phyloP scores from a whole-genome alignment of 345 rosid species.

The Pistacia integerrima region DNA sequence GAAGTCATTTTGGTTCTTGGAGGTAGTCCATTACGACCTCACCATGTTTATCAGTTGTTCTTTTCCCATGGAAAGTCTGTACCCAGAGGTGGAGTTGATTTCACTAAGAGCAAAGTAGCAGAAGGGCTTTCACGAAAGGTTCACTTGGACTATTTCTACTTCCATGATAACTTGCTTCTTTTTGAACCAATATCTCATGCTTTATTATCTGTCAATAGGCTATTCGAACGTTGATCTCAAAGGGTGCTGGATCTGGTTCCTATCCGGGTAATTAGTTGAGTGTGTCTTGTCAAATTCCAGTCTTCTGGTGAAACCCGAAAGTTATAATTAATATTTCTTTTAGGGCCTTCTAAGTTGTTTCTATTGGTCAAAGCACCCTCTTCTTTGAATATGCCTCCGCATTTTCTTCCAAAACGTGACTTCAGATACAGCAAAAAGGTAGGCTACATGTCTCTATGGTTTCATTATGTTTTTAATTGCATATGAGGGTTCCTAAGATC shows the following conservation, averaged over 20 bases:
- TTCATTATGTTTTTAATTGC: not conserved
- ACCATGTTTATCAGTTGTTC: constrained; percentile 55
- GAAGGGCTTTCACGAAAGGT: constrained; percentile 89
- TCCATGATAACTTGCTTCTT: not conserved
- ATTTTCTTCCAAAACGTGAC: constrained; percentile 95
- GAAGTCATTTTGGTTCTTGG: constrained; percentile 68
- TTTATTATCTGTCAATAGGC: constrained; percentile 44
- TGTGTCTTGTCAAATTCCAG: constrained; percentile 2
- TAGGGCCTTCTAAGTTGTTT: constrained; percentile 82
- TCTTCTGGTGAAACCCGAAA: constrained; percentile 14
- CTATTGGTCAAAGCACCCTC: constrained; percentile 78
- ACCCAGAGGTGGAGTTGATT: constrained; percentile 40
- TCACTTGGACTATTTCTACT: constrained; percentile 10
- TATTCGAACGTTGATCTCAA: constrained; percentile 71
- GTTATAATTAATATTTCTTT: constrained; percentile 3
- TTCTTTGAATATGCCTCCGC: constrained; percentile 64
- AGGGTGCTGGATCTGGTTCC: constrained; percentile 75
- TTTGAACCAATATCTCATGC: not conserved
- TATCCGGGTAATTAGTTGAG: constrained; percentile 65
- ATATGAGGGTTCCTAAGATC: not conserved
- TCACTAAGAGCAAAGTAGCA: constrained; percentile 56
- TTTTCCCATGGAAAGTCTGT: constrained; percentile 42
- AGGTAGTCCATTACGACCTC: constrained; percentile 79
- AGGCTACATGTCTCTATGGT: not conserved
- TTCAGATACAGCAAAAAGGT: constrained; percentile 90